A percentile compares a stretch with the other conserved stretches of the same genome.
phyloP scores from a whole-genome alignment of 1,284 basidiomycete genomes.

The Moesziomyces antarcticus region DNA sequence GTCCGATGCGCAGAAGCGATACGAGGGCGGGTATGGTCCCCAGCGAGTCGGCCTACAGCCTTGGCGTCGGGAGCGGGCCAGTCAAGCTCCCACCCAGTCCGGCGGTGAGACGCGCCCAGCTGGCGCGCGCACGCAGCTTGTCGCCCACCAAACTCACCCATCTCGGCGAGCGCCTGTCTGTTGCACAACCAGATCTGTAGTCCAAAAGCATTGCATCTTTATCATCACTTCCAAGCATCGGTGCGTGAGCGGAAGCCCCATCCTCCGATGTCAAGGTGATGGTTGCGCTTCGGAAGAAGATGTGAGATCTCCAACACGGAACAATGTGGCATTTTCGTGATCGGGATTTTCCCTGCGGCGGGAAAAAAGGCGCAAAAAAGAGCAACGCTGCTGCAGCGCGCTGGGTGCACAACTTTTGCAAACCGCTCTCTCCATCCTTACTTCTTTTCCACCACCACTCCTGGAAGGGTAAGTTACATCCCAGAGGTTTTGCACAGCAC shows the following conservation, averaged over 20 bases:
- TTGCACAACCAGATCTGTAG: not conserved
- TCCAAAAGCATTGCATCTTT: not conserved
- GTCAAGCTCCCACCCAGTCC: constrained; percentile 38
- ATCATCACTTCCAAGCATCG: not conserved
- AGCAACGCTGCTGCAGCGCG: no score
- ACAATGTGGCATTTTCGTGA: no score
- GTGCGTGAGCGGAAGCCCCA: not conserved
- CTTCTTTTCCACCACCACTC: constrained; percentile 23
- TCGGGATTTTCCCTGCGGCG: no score
- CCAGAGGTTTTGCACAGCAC: not conserved
- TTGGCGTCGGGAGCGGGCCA: not conserved
- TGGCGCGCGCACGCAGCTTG: constrained; percentile 35
- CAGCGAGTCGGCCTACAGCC: not conserved
- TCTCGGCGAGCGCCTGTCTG: not conserved
- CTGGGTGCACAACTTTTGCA: no score
- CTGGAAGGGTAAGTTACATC: not conserved
- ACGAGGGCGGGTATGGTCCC: not conserved
- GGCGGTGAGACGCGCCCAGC: constrained; percentile 41
- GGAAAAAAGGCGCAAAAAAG: no score
- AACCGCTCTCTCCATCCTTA: not conserved
- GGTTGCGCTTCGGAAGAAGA: no score
- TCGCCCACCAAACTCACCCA: constrained; percentile 11
- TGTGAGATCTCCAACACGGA: no score
- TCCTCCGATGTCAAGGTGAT: no score
- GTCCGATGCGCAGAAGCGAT: not conserved